Evolutionary conservation across 75 land plant species (phyloP).

Genomic region (Cunninghamia lanceolata): DNA sequence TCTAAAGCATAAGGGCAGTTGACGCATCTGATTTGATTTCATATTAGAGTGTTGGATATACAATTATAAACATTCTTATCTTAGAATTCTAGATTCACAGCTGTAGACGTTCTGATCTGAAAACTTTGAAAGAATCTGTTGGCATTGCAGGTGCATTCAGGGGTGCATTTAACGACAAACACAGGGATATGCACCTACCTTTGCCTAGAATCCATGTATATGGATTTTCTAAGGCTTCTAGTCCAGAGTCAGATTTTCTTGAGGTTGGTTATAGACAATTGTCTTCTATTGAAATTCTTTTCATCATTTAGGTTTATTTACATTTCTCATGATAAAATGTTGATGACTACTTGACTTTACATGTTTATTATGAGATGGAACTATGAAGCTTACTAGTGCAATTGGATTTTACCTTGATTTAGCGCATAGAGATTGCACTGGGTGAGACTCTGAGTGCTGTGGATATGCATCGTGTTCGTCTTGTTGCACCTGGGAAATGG

Average conservation of each 20-base stretch:
- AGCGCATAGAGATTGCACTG: constrained; percentile 61
- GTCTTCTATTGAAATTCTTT: not conserved
- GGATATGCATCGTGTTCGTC: constrained; percentile 68
- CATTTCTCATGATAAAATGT: not conserved
- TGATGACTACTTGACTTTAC: not conserved
- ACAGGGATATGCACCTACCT: constrained; percentile 12
- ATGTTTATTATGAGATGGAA: not conserved
- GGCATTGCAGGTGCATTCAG: constrained; percentile 64
- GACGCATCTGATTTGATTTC: constrained; percentile 3
- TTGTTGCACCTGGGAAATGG: constrained; percentile 92
- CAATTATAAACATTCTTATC: not conserved
- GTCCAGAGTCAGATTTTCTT: constrained; percentile 78
- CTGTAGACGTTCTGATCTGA: not conserved
- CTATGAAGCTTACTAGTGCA: not conserved
- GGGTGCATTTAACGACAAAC: constrained; percentile 39
- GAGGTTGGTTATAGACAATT: constrained; percentile 44
- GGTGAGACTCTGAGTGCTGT: constrained; percentile 42
- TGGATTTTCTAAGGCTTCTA: constrained; percentile 83
- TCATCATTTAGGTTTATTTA: not conserved
- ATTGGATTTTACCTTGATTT: constrained; percentile 8
- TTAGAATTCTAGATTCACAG: not conserved
- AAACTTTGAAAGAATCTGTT: not conserved
- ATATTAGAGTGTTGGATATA: not conserved
- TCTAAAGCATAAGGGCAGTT: not conserved
- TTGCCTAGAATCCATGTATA: constrained; percentile 85